These are phyloP conservation scores for Colletotrichum sp. DNA, from an alignment of 2,329 filamentous ascomycete species.

Conservation along the genomic window DNA sequence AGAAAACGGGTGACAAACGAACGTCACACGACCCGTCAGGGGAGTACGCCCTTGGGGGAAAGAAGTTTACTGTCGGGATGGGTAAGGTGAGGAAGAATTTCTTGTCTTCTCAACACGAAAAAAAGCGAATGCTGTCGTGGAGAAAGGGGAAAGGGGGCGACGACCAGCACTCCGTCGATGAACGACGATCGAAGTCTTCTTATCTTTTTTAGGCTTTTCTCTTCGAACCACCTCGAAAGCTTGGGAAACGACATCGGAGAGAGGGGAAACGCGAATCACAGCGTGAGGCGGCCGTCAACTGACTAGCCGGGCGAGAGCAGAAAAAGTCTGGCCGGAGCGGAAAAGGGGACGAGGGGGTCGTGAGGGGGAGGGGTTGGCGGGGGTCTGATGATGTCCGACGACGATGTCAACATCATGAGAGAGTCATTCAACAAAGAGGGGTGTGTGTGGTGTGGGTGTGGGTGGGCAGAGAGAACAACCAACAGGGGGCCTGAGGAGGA, in stretches of 20 bases:
- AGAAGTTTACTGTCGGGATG: neutral
- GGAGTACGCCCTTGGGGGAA: neutral
- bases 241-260: neutral
- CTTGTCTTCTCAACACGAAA: neutral
- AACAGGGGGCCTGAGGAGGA: neutral
- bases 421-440: neutral
- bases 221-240: neutral
- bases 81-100: neutral
- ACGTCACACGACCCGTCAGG: neutral
- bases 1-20: neutral
- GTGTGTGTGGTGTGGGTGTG: neutral
- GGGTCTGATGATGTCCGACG: neutral
- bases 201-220: constrained; percentile 3
- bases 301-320: neutral
- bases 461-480: neutral
- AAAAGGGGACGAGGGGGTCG: neutral
- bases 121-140: neutral
- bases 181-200: neutral
- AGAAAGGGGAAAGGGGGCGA: neutral
- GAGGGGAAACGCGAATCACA: neutral
- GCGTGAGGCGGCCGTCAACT: neutral
- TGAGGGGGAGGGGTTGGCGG: neutral
- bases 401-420: neutral
- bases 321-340: neutral
- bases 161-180: neutral